Base-by-base conservation (phyloP, 108 stramenopile genomes). In the Cyclotella cryptica region DNA sequence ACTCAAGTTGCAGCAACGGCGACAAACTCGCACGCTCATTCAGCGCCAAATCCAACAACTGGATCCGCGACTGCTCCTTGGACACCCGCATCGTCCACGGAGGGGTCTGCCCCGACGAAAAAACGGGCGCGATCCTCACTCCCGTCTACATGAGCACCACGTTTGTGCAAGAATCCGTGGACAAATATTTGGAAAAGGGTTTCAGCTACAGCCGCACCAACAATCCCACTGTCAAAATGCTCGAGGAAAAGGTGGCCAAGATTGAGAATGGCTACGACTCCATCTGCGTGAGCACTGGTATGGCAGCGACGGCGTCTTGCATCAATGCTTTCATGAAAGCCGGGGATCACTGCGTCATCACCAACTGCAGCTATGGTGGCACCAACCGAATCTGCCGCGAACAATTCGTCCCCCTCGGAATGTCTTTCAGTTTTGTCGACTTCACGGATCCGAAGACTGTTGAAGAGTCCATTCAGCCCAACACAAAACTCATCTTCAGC, bases 281-380 rank as follows among this genome's bases (percentile, higher is more conserved):
- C 62, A 86, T 87, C 58, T 87, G 87, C 63, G 88, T 94, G 26
- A 83, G 88, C 27, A 92, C 92, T 35, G 93, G 93, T 35, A 91
- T 94, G 90, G 89, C 91, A n/a, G 93, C 91, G 18, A 93, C 91
- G 14, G 83, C 85, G 14, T 83, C 87, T 19, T 83, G 81, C 66
- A 91, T 92, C 86, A 89, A 89, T 59, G 90, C 88, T 19, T 90
- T 92, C 67, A 89, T 93, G 83, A 89, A 89, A 49, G 67, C 86
- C 17, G 92, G 92, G 17, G 92, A 93, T 81, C 91, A 94, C 66
- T 92, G 91, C 63, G 88, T 94, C 69, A 88, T 92, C 57, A 92
- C 91, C 69, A 87, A 93, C 70, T 91, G 90, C 85, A 88, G 88
- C 44, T 93, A 94, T 73, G 93, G 92, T 18, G 93, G 92, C 52